Evolutionary conservation across 2,329 filamentous ascomycete species (phyloP).

Genomic region (Neofusicoccum umdonicola): DNA sequence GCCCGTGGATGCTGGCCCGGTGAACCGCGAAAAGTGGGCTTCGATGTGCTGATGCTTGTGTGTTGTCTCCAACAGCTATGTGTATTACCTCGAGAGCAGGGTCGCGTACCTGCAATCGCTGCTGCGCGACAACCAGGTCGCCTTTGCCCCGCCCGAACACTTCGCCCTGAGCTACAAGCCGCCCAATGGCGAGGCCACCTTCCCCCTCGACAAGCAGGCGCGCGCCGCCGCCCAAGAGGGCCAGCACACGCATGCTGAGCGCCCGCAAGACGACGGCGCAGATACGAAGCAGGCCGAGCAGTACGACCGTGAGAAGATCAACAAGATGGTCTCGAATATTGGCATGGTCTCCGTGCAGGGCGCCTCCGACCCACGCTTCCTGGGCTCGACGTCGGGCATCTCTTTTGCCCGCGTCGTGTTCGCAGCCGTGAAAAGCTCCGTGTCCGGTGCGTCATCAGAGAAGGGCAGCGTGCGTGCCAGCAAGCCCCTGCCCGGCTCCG

Average conservation of each 20-base stretch:
- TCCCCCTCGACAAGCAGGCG: conserved; percentile 18
- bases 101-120: conserved; percentile 79
- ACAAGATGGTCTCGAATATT: conserved; percentile 67
- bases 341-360: conserved; percentile 76
- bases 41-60: conserved; percentile 21
- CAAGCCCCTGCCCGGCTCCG: conserved; percentile 51
- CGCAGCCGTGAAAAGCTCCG: conserved; percentile 81
- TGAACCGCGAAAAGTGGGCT: conserved; percentile 6
- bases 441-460: conserved; percentile 57
- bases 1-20: conserved; percentile 6
- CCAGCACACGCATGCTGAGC: conserved; percentile 27
- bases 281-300: conserved; percentile 45
- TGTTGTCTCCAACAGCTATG: conserved; percentile 60
- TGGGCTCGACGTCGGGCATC: conserved; percentile 84
- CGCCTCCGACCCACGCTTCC: conserved; percentile 73
- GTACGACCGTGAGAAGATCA: conserved; percentile 60
- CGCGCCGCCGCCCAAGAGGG: conserved; percentile 18
- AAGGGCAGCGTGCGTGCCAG: conserved; percentile 61
- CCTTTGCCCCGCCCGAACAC: conserved; percentile 67
- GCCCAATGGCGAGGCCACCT: conserved; percentile 33
- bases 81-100: conserved; percentile 88
- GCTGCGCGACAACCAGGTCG: conserved; percentile 65
- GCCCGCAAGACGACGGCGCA: conserved; percentile 19
- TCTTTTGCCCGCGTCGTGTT: conserved; percentile 94
- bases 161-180: conserved; percentile 51